phyloP scores from a whole-genome alignment of 2,329 filamentous ascomycete species.

The Fusarium sp. region DNA sequence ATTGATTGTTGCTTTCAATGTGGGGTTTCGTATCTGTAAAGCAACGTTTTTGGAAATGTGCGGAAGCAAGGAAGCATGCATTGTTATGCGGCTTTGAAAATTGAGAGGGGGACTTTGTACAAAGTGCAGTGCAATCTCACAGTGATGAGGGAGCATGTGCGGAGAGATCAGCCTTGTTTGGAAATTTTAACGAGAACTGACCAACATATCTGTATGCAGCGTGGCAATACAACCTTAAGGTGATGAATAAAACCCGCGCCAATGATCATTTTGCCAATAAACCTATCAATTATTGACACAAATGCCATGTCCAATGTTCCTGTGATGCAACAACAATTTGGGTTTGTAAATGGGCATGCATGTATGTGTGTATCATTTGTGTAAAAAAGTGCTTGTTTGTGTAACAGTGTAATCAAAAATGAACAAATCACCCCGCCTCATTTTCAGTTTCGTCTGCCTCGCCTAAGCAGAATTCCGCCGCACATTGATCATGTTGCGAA shows the following conservation, averaged over 20 bases:
- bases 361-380: conserved; percentile 17
- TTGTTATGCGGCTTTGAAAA: neutral
- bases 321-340: conserved; percentile 6
- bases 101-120: conserved; percentile 5
- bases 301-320: neutral
- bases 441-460: conserved; percentile 29
- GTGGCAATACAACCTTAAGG: conserved; percentile 2
- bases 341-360: neutral
- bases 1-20: conserved; percentile 17
- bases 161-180: conserved; percentile 1
- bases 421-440: conserved; percentile 32
- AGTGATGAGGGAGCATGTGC: neutral
- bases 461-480: conserved; percentile 28
- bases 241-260: neutral
- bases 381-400: conserved; percentile 8
- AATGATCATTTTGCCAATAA: neutral
- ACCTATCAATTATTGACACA: conserved; percentile 1
- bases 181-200: neutral
- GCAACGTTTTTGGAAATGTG: conserved; percentile 10
- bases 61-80: neutral
- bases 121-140: neutral
- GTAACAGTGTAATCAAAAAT: conserved; percentile 14
- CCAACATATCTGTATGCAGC: neutral
- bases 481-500: conserved; percentile 30
- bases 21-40: conserved; percentile 22